A percentile compares a stretch with the other conserved stretches of the same genome.
Conservation (phyloP, 176 grass and related monocot genomes). For the Triticum dicoccoides region DNA sequence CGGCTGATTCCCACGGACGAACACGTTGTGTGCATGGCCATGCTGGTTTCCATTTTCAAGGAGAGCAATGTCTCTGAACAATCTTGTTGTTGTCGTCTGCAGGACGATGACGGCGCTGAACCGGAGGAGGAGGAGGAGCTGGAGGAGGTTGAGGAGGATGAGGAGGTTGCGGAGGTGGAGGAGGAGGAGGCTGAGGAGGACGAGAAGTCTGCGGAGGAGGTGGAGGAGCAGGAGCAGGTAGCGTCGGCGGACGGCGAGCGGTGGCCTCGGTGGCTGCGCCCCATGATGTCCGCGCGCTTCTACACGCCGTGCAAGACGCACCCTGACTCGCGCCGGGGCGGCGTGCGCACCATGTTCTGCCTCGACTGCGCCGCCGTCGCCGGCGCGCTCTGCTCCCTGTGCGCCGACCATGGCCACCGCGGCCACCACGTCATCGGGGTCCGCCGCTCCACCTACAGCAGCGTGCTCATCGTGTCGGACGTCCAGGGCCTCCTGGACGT, state of each 20-base stretch:
- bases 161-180: not conserved
- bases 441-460: conserved; percentile 89
- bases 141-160: not conserved
- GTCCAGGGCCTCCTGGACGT: conserved; percentile 80
- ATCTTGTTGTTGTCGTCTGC: not conserved
- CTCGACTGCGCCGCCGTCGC: conserved; percentile 58
- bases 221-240: not conserved
- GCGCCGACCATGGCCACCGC: conserved; percentile 51
- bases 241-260: conserved; percentile 9
- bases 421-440: conserved; percentile 69
- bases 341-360: conserved; percentile 92
- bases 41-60: not conserved
- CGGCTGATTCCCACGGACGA: not conserved
- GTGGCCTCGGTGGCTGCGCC: conserved; percentile 75
- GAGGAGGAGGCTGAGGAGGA: not conserved
- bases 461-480: conserved; percentile 79
- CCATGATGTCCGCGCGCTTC: conserved; percentile 67
- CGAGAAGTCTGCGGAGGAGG: not conserved
- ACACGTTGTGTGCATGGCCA: not conserved
- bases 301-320: conserved; percentile 76
- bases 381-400: conserved; percentile 69
- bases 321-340: conserved; percentile 50
- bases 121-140: conserved; percentile 34
- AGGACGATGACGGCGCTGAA: conserved; percentile 38
- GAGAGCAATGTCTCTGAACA: not conserved